phyloP scores from a whole-genome alignment of 2,329 filamentous ascomycete genomes.

The Teratosphaeria epicoccoides region DNA sequence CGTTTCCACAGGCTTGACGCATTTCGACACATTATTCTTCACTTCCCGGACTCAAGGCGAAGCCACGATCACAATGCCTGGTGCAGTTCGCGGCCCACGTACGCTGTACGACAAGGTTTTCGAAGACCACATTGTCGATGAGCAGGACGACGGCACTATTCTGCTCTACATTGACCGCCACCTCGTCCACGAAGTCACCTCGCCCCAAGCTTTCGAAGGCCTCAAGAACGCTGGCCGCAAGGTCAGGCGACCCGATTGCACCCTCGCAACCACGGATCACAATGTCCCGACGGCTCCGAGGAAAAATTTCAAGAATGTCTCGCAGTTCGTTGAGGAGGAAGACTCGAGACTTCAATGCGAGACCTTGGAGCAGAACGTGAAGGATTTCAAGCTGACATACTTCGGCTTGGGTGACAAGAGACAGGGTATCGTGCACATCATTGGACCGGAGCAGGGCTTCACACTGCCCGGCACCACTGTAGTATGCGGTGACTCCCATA shows the following conservation, averaged over 20 bases:
- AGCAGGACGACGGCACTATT: constrained; percentile 86
- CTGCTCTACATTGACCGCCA: constrained; percentile 93
- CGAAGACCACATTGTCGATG: constrained; percentile 84
- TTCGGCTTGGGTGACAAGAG: constrained; percentile 94
- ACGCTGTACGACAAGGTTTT: constrained; percentile 98
- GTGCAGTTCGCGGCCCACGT: constrained; percentile 27
- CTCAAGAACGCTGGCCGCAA: constrained; percentile 77
- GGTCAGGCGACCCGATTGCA: constrained; percentile 79
- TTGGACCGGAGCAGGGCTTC: constrained; percentile 96
- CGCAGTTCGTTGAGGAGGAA: constrained; percentile 85
- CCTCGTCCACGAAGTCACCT: constrained; percentile 96
- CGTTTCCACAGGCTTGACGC: background rate
- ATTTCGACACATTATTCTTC: background rate
- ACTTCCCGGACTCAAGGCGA: background rate
- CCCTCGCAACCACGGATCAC: constrained; percentile 91
- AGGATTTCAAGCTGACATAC: constrained; percentile 91
- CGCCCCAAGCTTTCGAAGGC: constrained; percentile 96
- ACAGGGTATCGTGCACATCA: constrained; percentile 97
- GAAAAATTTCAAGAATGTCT: constrained; percentile 88
- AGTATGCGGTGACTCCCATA: constrained; percentile 96
- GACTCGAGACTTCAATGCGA: constrained; percentile 90
- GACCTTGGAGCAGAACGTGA: constrained; percentile 94
- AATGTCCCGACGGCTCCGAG: constrained; percentile 88
- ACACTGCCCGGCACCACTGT: constrained; percentile 94
- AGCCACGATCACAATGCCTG: constrained; percentile 13